phyloP scores from a whole-genome alignment of 1,284 basidiomycete species.

The Boletus coffeatus region DNA sequence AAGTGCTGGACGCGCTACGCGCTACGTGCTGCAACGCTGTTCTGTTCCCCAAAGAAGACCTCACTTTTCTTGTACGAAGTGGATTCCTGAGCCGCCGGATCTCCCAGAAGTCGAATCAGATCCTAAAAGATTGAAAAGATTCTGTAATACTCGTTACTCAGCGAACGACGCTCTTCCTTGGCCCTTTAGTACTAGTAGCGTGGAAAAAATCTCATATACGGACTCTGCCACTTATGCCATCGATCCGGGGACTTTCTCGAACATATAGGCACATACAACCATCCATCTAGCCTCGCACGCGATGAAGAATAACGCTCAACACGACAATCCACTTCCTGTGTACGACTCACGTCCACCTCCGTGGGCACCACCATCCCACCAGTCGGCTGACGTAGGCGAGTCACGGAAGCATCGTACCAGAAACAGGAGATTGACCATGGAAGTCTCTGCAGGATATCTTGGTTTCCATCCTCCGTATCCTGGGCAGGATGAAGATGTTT shows the following conservation, averaged over 20 bases:
- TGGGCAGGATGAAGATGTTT: slow-evolving; percentile 79
- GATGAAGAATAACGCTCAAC: slow-evolving; percentile 13
- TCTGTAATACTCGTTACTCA: slow-evolving; percentile 21
- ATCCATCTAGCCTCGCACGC: neutral
- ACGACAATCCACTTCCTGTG: slow-evolving; percentile 39
- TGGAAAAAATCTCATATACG: no score
- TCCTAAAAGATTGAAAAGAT: neutral
- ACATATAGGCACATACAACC: neutral
- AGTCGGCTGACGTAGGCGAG: slow-evolving; percentile 62
- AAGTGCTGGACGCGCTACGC: neutral
- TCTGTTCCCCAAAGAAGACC: neutral
- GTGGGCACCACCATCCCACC: slow-evolving; percentile 66
- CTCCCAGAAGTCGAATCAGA: neutral
- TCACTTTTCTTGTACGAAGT: neutral
- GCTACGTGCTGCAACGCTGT: neutral
- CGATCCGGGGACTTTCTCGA: neutral
- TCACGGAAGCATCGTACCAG: neutral
- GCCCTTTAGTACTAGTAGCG: slow-evolving; percentile 2
- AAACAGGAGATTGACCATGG: neutral
- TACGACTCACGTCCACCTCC: slow-evolving; percentile 65
- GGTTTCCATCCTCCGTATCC: slow-evolving; percentile 84
- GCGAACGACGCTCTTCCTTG: slow-evolving; percentile 35
- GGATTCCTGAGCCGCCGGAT: neutral
- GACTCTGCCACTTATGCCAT: neutral
- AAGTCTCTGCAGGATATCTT: slow-evolving; percentile 56